Evolutionary conservation across 164 flowering plant genomes (phyloP).

Genomic region (Liquidambar formosana): DNA sequence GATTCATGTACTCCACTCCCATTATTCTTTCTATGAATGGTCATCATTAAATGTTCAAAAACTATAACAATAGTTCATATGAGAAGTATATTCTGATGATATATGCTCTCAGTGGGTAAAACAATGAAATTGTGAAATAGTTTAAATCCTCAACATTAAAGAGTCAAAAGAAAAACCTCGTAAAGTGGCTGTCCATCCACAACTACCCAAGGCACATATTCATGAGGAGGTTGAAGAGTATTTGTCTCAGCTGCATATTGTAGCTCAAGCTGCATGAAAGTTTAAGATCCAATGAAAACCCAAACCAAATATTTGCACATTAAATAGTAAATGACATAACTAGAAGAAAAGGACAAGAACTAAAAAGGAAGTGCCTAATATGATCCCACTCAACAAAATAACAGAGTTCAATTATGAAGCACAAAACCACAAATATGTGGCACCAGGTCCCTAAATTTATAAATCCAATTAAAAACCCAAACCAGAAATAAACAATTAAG

Average conservation of each 20-base stretch:
- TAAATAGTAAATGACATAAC: background rate
- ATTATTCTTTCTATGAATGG: too few relatives aligned
- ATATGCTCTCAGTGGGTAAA: background rate
- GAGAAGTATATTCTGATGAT: background rate
- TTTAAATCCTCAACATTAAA: background rate
- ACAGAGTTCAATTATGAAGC: background rate
- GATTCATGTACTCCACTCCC: background rate
- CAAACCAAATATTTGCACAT: background rate
- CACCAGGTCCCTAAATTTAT: background rate
- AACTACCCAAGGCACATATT: constrained; percentile 90
- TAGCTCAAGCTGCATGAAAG: constrained; percentile 70
- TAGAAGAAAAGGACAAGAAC: background rate
- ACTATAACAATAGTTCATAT: background rate
- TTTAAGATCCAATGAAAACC: background rate
- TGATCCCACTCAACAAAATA: background rate
- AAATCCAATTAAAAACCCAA: too few relatives aligned
- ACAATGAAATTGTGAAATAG: background rate
- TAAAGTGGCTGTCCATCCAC: constrained; percentile 81
- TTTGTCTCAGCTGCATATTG: constrained; percentile 66
- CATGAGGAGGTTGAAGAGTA: constrained; percentile 78
- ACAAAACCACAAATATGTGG: background rate
- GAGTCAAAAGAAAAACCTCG: constrained; percentile 46
- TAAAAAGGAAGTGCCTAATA: background rate
- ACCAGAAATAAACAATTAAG: background rate
- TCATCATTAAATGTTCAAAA: background rate